These are phyloP conservation scores for Pseudohyphozyma bogoriensis DNA, from an alignment of 768 basidiomycete species.

Conservation along the genomic window DNA sequence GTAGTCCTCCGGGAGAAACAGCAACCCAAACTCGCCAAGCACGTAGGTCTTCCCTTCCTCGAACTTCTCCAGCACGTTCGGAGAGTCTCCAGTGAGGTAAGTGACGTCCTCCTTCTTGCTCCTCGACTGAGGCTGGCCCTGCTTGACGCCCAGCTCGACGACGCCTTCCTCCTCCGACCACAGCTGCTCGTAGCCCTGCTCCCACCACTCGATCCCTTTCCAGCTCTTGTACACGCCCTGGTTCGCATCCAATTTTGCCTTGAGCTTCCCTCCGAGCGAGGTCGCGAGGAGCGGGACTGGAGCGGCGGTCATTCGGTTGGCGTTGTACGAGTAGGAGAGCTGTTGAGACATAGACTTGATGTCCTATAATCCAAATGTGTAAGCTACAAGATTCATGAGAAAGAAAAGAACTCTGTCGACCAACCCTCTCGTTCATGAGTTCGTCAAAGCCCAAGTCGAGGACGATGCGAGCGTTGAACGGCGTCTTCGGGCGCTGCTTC, in stretches of 20 bases:
- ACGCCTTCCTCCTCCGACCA: slow-evolving; percentile 45
- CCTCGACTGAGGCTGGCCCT: slow-evolving; percentile 8
- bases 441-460: slow-evolving; percentile 89
- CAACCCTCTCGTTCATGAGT: slow-evolving; percentile 82
- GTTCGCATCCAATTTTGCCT: slow-evolving; percentile 55
- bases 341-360: slow-evolving; percentile 80
- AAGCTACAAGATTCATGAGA: background rate
- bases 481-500: slow-evolving; percentile 16
- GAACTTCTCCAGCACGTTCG: slow-evolving; percentile 72
- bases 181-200: slow-evolving; percentile 44
- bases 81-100: slow-evolving; percentile 90
- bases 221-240: slow-evolving; percentile 67
- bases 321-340: slow-evolving; percentile 80
- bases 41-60: slow-evolving; percentile 79
- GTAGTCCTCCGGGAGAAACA: slow-evolving; percentile 81
- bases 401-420: slow-evolving; percentile 32
- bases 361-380: slow-evolving; percentile 51
- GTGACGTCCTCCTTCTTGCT: slow-evolving; percentile 50
- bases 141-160: background rate
- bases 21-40: too few species aligned
- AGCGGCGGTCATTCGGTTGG: slow-evolving; percentile 60
- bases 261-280: slow-evolving; percentile 63
- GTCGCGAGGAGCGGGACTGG: slow-evolving; percentile 75
- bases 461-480: slow-evolving; percentile 57
- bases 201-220: slow-evolving; percentile 74